These are phyloP conservation scores for Phytophthora tentaculata DNA, from an alignment of 352 stramenopile genomes.

Conservation along the genomic window DNA sequence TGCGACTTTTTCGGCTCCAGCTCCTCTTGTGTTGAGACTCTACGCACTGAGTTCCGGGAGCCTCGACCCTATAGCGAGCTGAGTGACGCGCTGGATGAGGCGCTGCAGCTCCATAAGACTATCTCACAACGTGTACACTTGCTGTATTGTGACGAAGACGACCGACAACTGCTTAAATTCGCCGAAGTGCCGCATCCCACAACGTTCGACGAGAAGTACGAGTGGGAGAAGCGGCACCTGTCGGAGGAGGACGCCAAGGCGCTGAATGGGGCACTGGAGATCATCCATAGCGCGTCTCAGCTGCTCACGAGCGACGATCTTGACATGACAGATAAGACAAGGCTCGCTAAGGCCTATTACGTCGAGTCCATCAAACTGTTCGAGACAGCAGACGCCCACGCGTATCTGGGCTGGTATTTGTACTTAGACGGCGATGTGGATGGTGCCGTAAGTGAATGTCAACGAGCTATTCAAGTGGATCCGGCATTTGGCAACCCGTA, in stretches of 20 bases:
- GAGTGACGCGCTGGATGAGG: conserved; percentile 61
- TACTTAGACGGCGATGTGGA: conserved; percentile 71
- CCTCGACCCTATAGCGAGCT: conserved; percentile 18
- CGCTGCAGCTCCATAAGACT: conserved; percentile 69
- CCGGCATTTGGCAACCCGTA: conserved; percentile 74
- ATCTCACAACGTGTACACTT: conserved; percentile 70
- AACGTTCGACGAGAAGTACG: conserved; percentile 65
- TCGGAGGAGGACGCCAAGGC: conserved; percentile 30
- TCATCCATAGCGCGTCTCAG: conserved; percentile 57
- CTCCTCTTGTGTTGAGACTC: conserved; percentile 57
- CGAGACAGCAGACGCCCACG: conserved; percentile 70
- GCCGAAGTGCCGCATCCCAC: conserved; percentile 30
- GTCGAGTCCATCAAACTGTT: conserved; percentile 68
- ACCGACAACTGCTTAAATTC: conserved; percentile 50
- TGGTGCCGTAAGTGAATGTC: conserved; percentile 55
- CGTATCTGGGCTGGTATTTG: conserved; percentile 72
- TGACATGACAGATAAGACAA: conserved; percentile 48
- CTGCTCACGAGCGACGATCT: conserved; percentile 56
- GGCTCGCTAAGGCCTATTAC: conserved; percentile 75
- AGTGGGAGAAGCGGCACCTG: conserved; percentile 41
- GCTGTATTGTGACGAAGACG: conserved; percentile 57
- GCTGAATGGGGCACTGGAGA: conserved; percentile 55
- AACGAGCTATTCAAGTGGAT: conserved; percentile 71
- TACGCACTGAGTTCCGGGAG: conserved; percentile 60
- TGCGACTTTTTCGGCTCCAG: conserved; percentile 69